Conservation (phyloP, 2,329 filamentous ascomycete genomes). For the Thyridium curvatum region DNA sequence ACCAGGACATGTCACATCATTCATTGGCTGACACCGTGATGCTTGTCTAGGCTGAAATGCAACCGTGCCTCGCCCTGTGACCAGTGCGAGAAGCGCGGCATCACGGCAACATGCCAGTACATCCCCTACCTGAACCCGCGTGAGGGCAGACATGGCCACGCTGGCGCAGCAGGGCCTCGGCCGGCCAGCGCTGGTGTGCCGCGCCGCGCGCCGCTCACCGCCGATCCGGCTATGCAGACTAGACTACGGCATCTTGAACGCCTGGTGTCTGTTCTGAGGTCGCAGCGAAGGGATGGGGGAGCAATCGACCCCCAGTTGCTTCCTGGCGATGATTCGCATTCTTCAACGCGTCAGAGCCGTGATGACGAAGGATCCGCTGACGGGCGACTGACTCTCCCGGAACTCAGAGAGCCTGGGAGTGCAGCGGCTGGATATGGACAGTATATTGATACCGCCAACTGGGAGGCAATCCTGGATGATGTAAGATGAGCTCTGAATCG, state of each 20-base stretch:
- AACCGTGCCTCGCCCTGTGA: slow-evolving; percentile 22
- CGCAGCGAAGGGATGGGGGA: slow-evolving; percentile 7
- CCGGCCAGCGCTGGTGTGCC: neutral
- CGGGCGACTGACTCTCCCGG: neutral
- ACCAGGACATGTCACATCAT: no score
- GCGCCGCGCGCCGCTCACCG: slow-evolving; percentile 4
- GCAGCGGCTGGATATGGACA: slow-evolving; percentile 13
- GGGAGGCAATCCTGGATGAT: slow-evolving; percentile 23
- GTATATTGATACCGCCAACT: slow-evolving; percentile 21
- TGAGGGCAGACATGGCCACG: slow-evolving; percentile 12
- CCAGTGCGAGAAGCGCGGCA: slow-evolving; percentile 22
- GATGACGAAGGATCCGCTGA: no score
- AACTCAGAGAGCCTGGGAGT: slow-evolving; percentile 9
- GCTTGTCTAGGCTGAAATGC: slow-evolving; percentile 20
- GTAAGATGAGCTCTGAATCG: slow-evolving; percentile 9
- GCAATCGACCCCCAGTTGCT: no score
- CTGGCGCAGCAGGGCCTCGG: neutral
- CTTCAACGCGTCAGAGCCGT: no score
- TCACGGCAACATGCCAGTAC: slow-evolving; percentile 16
- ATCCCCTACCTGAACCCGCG: slow-evolving; percentile 15
- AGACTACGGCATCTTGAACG: slow-evolving; percentile 17
- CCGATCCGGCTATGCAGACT: slow-evolving; percentile 11
- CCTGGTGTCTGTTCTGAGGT: slow-evolving; percentile 16
- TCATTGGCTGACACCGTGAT: neutral
- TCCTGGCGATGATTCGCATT: neutral